Evolutionary conservation across 805 yeast species (phyloP).

Genomic region (Cyberlindnera euphorbiiphila): DNA sequence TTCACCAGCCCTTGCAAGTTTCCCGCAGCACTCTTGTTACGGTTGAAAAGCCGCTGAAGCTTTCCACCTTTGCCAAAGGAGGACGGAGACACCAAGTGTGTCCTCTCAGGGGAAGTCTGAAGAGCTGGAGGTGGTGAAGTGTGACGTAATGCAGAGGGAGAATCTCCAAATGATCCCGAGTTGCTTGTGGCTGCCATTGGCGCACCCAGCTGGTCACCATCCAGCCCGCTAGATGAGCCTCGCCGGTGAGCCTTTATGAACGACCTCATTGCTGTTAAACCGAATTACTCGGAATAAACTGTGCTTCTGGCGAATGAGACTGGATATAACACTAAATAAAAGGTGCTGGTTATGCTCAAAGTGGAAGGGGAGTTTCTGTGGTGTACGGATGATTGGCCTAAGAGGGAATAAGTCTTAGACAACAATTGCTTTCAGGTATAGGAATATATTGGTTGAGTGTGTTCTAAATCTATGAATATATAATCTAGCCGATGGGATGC

Average conservation of each 20-base stretch:
- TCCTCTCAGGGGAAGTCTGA: constrained; percentile 7
- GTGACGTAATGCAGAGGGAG: not conserved
- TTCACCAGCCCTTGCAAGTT: constrained; percentile 17
- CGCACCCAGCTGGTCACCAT: constrained; percentile 1
- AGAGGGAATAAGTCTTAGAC: not conserved
- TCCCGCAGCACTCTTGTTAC: constrained; percentile 21
- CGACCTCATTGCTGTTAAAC: constrained; percentile 30
- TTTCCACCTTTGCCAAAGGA: constrained; percentile 15
- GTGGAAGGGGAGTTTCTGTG: not conserved
- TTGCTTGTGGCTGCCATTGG: not conserved
- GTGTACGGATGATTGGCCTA: not conserved
- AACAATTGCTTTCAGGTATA: not conserved
- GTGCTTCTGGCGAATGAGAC: too few species aligned
- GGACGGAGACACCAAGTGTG: constrained; percentile 10
- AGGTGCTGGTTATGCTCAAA: too few species aligned
- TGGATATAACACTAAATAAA: too few species aligned
- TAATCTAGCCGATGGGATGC: too few species aligned
- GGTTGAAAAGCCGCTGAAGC: constrained; percentile 24
- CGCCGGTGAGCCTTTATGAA: constrained; percentile 37
- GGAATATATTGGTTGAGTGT: too few species aligned
- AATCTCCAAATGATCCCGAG: not conserved
- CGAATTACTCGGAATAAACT: not conserved
- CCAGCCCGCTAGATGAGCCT: constrained; percentile 29
- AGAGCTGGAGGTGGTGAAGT: constrained; percentile 4
- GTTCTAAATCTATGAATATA: too few species aligned